Evolutionary conservation across 768 basidiomycete species (phyloP).

Genomic region (Gloeostereum incarnatum): DNA sequence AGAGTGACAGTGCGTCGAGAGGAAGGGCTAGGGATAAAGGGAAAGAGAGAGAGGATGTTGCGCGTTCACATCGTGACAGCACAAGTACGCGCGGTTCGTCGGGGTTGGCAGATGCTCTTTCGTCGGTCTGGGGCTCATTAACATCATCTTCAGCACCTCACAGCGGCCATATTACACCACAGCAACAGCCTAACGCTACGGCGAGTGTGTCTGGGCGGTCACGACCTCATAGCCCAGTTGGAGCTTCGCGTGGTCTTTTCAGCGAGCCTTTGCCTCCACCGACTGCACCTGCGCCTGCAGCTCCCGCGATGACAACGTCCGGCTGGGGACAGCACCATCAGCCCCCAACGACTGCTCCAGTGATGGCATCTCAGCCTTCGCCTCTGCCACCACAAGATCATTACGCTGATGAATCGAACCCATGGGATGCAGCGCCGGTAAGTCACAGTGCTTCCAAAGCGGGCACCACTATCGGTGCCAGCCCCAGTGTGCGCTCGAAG

Average conservation of each 20-base stretch:
- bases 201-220: neutral
- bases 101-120: conserved; percentile 31
- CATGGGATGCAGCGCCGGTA: no score
- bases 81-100: conserved; percentile 20
- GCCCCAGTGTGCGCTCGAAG: no score
- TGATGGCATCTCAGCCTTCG: no score
- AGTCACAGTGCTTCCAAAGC: no score
- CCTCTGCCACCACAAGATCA: no score
- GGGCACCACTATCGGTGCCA: no score
- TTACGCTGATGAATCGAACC: no score
- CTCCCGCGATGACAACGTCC: conserved; percentile 4
- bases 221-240: conserved; percentile 6
- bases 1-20: conserved; percentile 4
- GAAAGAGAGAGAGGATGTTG: conserved; percentile 18
- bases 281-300: conserved; percentile 2
- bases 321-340: no score
- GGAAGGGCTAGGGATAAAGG: conserved; percentile 15
- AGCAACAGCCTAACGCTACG: neutral
- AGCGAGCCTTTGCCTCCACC: neutral
- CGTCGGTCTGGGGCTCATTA: conserved; percentile 38
- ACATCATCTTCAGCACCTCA: conserved; percentile 15
- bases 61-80: conserved; percentile 4
- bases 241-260: neutral
- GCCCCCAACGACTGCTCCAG: no score
- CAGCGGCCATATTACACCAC: conserved; percentile 4